Evolutionary conservation across 75 land plant species (phyloP).

Genomic region (Ceratopteris richardii): DNA sequence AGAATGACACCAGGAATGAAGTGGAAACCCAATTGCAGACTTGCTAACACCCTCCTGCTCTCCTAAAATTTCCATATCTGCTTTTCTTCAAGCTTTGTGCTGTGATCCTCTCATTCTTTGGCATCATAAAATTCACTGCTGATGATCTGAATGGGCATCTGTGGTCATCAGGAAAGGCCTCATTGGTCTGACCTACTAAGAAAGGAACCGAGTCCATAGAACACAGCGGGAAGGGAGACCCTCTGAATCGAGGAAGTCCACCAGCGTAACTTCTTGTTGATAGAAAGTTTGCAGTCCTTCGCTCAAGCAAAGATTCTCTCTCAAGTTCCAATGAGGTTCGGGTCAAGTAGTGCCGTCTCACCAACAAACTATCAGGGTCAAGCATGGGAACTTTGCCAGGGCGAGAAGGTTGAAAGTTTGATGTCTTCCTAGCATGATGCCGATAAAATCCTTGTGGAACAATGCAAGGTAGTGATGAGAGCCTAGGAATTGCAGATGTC

Average conservation of each 20-base stretch:
- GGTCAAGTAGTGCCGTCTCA: slow-evolving; percentile 3
- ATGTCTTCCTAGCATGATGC: not conserved
- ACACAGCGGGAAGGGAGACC: not conserved
- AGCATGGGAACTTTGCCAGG: not conserved
- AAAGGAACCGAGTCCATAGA: not conserved
- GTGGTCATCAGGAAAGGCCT: not conserved
- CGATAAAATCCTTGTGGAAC: not conserved
- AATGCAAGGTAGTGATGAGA: slow-evolving; percentile 2
- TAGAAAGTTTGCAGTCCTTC: not conserved
- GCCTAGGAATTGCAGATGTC: not conserved
- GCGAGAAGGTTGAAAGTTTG: not conserved
- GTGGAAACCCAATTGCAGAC: too few relatives aligned
- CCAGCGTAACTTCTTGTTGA: not conserved
- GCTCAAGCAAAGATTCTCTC: not conserved
- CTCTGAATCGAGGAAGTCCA: not conserved
- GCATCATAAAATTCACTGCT: not conserved
- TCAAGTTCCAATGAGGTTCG: not conserved
- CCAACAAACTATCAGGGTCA: not conserved
- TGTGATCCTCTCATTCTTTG: too few relatives aligned
- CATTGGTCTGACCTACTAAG: not conserved
- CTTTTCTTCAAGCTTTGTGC: too few relatives aligned
- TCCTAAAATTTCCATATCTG: too few relatives aligned
- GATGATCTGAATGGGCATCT: not conserved
- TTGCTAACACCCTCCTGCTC: too few relatives aligned
- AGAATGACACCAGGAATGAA: too few relatives aligned